Evolutionary conservation across 2,329 filamentous ascomycete species (phyloP), one percentile per base, ranked within the genome.

Genomic region (Alternaria atra): DNA sequence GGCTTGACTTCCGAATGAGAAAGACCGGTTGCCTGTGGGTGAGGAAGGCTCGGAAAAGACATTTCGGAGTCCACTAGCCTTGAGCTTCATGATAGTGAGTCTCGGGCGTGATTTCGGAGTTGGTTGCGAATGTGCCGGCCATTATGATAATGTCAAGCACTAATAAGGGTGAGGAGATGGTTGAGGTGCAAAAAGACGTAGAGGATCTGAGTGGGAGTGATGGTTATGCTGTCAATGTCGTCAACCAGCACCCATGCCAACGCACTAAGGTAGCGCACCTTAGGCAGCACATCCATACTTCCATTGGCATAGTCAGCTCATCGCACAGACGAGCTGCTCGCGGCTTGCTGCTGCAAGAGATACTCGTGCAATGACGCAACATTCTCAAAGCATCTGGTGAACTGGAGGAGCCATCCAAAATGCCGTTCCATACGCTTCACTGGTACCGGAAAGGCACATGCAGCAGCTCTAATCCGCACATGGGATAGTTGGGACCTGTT

Each of bases 41-140:
- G 66, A 65, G 4, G 63, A 64, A 6, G 69, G 69, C 51, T 72
- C 69, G 2, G 68, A 72, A 42, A 72, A 64, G 15, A 70, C 61
- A 15, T 72, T 68, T 27, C 66, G 61, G n/a, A 70, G 61, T 2
- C 64, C 63, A 20, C 63, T 64, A 25, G 65, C 67, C 34, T 67
- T 67, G 29, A 71, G 61, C 55, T 72, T 72, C 63, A 69, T 61
- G 15, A 72, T 61, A 1, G 66, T 66, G 9, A 72, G 68, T 70
- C 46, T 72, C 69, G 2, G 68, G 66, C 1, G 66, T 61, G 17
- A 72, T 69, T 1, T 71, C 43, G 27, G 50, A 17, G 42, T 51
- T 56, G 32, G 34, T n/a, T n/a, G 35, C 6, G 25, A 58, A 58
- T 25, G 42, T 61, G 48, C 58, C 58, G 15, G 54, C 35, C 58